Evolutionary conservation across 768 basidiomycete genomes (phyloP).

Genomic region (Omphalotus guepiniiformis): DNA sequence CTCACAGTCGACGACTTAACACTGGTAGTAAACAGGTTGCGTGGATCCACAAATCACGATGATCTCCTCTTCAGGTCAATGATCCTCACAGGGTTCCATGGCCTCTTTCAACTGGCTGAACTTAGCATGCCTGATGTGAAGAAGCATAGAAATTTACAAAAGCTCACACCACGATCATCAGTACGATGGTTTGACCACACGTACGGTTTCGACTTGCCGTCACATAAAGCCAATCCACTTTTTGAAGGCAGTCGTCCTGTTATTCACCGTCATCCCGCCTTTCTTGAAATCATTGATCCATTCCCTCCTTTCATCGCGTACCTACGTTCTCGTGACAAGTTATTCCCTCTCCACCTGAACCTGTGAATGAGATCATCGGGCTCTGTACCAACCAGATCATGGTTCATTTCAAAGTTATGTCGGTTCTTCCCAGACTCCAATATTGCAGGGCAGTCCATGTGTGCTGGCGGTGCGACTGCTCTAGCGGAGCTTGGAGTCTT

Average conservation of each 20-base stretch:
- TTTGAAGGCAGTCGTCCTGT: conserved; percentile 15
- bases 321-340: not conserved
- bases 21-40: not conserved
- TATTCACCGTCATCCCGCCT: not conserved
- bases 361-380: conserved; percentile 22
- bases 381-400: conserved; percentile 20
- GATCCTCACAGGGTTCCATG: conserved; percentile 19
- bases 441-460: conserved; percentile 24
- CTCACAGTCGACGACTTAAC: conserved; percentile 12
- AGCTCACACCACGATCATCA: conserved; percentile 14
- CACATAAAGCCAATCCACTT: conserved; percentile 21
- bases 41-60: not conserved
- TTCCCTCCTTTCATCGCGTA: no score
- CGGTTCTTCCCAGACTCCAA: conserved; percentile 10
- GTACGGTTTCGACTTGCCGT: conserved; percentile 16
- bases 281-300: no score
- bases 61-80: not conserved
- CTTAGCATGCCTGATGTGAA: conserved; percentile 19
- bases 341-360: conserved; percentile 8
- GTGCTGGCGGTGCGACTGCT: conserved; percentile 27
- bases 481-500: conserved; percentile 19
- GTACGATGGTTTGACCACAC: not conserved
- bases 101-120: conserved; percentile 23
- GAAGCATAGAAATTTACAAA: conserved; percentile 8
- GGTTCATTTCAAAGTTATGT: conserved; percentile 23